Conservation (phyloP, 345 rosid genomes). For the Kandelia obovata region DNA sequence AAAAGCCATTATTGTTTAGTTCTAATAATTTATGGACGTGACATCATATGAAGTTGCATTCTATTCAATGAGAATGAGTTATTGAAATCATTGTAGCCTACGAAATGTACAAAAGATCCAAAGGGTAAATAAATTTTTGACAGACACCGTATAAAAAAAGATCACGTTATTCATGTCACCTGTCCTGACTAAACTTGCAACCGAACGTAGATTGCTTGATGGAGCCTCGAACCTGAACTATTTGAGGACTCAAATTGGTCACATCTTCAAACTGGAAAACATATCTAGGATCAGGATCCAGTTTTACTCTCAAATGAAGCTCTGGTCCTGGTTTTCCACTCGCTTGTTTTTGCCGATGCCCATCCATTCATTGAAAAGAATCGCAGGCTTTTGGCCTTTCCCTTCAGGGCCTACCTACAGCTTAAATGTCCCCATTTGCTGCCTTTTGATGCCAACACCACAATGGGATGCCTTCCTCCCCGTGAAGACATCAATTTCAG, state of each 20-base stretch:
- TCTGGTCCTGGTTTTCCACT: conserved; percentile 58
- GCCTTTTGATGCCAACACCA: conserved; percentile 76
- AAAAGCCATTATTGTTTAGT: too few relatives aligned
- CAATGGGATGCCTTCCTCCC: conserved; percentile 68
- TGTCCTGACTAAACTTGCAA: conserved; percentile 87
- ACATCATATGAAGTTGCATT: background rate
- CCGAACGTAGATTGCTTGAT: conserved; percentile 91
- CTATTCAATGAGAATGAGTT: background rate
- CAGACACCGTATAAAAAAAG: background rate
- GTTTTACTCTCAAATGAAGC: conserved; percentile 83
- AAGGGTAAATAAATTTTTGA: background rate
- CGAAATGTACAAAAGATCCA: background rate
- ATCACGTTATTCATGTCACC: conserved; percentile 42
- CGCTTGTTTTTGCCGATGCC: conserved; percentile 77
- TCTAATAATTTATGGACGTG: background rate
- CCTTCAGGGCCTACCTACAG: conserved; percentile 84
- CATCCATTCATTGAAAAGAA: conserved; percentile 85
- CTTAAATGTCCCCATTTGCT: conserved; percentile 75
- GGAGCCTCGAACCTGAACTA: conserved; percentile 88
- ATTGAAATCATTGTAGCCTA: background rate
- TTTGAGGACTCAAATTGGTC: conserved; percentile 80
- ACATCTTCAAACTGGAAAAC: conserved; percentile 91
- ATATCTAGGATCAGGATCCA: conserved; percentile 94
- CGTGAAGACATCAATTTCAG: conserved; percentile 60
- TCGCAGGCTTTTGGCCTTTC: conserved; percentile 65